Evolutionary conservation across 2,329 filamentous ascomycete species (phyloP), one percentile per base, ranked within the genome.

Genomic region (Botryotinia convoluta): DNA sequence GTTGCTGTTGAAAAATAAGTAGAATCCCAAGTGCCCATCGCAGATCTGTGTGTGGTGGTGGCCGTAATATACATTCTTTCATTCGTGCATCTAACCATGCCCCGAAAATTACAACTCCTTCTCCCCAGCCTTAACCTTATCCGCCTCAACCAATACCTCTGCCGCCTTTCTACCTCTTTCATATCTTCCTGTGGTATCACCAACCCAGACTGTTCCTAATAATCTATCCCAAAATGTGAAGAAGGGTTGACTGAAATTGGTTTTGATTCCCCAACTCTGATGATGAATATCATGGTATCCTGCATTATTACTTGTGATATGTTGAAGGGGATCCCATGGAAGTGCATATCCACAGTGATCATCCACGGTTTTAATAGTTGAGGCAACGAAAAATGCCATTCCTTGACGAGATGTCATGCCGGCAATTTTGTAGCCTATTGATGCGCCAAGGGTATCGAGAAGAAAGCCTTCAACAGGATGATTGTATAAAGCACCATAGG

Each of bases 181-280:
- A 69, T 82, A 82, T 65, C 75, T 74, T 18, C 74, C 74, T 2
- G 72, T 74, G 1, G 79, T 79, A 71, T 81, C 79, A 10, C 80
- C 80, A 6, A 54, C 72, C 77, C 79, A 82, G 57, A 81, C 74
- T 16, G 96, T 99, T 69, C 91, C 90, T 35, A 97, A 85, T 42
- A 94, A 80, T 64, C 88, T 87, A 82, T 99, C 96, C 94, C 96
- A 98, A 84, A 98, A 94, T 65, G 93, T 98, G 84, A 98, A 98
- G 84, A 95, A 97, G 4, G 93, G 93, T 83, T 97, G 93, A 8
- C 91, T 92, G 82, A 94, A 97, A 84, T 97, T 97, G 76, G 92
- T 93, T 88, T 98, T 99, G 87, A 99, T 97, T 73, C 96, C 96
- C 95, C 95, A 98, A 83, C 93, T 97, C 84, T 99, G 96, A 84